These are phyloP conservation scores for Scheffersomyces stambukii DNA, from an alignment of 1,139 yeast genomes.

Conservation along the genomic window DNA sequence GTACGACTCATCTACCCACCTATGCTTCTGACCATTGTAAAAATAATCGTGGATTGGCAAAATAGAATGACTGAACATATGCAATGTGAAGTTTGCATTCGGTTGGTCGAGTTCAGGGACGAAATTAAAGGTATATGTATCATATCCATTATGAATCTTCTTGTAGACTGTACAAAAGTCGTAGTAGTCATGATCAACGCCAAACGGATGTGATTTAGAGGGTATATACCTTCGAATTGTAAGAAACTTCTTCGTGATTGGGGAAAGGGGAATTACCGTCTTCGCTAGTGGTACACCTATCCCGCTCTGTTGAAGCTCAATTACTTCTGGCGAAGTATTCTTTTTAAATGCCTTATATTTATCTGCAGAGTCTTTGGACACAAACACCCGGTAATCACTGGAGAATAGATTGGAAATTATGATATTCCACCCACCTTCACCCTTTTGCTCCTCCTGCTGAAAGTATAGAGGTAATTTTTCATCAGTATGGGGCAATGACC, in stretches of 20 bases:
- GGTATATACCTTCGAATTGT: slow-evolving; percentile 9
- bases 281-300: slow-evolving; percentile 10
- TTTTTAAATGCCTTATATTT: slow-evolving; percentile 9
- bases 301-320: slow-evolving; percentile 8
- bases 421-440: slow-evolving; percentile 8
- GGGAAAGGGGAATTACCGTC: slow-evolving; percentile 5
- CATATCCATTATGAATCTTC: slow-evolving; percentile 8
- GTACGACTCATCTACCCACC: slow-evolving; percentile 11
- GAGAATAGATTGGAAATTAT: slow-evolving; percentile 8
- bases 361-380: slow-evolving; percentile 8
- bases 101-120: slow-evolving; percentile 8
- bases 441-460: slow-evolving; percentile 1
- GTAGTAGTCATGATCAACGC: slow-evolving; percentile 8
- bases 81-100: slow-evolving; percentile 6
- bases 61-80: slow-evolving; percentile 9
- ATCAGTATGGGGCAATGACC: too few species aligned
- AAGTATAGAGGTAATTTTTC: background rate
- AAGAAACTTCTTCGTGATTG: slow-evolving; percentile 7
- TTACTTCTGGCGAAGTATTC: slow-evolving; percentile 4
- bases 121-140: slow-evolving; percentile 9
- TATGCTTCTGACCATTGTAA: slow-evolving; percentile 8
- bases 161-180: slow-evolving; percentile 8
- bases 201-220: slow-evolving; percentile 8
- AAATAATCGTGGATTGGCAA: slow-evolving; percentile 11
- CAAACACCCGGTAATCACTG: slow-evolving; percentile 10